Base-by-base conservation (phyloP, 768 basidiomycete species). In the Suillus americanus region DNA sequence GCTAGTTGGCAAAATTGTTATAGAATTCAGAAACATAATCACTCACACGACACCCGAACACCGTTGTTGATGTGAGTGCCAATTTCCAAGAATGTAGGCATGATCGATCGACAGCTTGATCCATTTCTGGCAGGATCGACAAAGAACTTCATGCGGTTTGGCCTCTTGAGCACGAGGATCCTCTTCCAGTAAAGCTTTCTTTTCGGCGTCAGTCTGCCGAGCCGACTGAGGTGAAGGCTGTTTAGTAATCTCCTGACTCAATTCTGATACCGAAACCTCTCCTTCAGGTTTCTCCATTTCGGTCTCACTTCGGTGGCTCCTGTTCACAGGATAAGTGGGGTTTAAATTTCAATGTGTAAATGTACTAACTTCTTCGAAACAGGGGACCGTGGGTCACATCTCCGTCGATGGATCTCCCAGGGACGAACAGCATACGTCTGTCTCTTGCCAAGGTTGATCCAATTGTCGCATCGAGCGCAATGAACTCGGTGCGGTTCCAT, bases 71-170 rank as follows among this genome's bases (percentile, higher is more conserved):
- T 91, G 91, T 9, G 60, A 59, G 14, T 77, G 78, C 90, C 90
- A 92, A 65, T 86, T 84, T 41, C 64, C 48, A 51, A 82, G 64
- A 35, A 71, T 68, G 72, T 89, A 91, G 2, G 75, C 69, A 8
- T 71, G 69, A 1, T 10, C 40, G 18, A 72, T 69, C 33, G 83
- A 78, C 33, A 91, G 78, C 56, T 76, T 80, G 63, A 92, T 80
- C 89, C 89, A 90, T 65, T 81, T 85, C 62, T 84, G 75, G 71
- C 91, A 92, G 43, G 78, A 79, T 67, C 81, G 82, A 72, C 91
- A 92, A 59, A 83, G 75, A 20, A 85, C 85, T 62, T 81, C 79
- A 60, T 84, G 75, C 5, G 82, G 78, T 67, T 85, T 79, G 20
- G 86, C 78, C 60, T 80, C 81, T 57, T 82, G 83, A 5, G 79